Base-by-base conservation (phyloP, 208 protist species). In the Histomonas meleagridis region DNA sequence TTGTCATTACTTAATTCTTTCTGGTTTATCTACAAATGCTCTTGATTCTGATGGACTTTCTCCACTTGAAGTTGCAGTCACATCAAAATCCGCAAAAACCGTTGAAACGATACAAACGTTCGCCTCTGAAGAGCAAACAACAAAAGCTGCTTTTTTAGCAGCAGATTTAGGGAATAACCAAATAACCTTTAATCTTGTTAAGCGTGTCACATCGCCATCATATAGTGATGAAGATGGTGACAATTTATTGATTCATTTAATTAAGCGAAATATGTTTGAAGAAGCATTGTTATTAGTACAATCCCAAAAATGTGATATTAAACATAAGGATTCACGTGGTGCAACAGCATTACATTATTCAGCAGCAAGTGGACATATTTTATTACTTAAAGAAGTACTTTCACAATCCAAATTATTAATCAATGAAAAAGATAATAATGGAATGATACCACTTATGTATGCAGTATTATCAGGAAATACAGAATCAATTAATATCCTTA, bases 141-240 rank as follows among this genome's bases (percentile, higher is more conserved):
- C 46, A 51, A 46, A 46, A 7, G 76, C 76, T 2, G 32, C 46
- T 55, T 86, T 86, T 86, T 18, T 86, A 38, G 76, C 76, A 26
- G 76, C 76, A 38, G 43, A 43, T 86, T 48, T 86, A 5, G 18
- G n/a, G 14, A 32, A 86, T 38, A 14, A 55, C 0, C 26, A 51
- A 14, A 55, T 86, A 38, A 38, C 55, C 4, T 18, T 16, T 10
- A 28, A 32, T 16, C 23, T 65, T n/a, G 5, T 86, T 12, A 32
- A 10, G 10, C n/a, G 46, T 9, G 32, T 57, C 14, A 35, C 55
- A 32, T 55, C 46, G 16, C 76, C 46, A 18, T 38, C 40, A 51
- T 16, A 51, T 23, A 86, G 51, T n/a, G 76, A 86, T 86, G n/a
- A n/a, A n/a, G n/a, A n/a, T n/a, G n/a, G n/a, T n/a, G 76, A 86